Percentiles rank a stretch among this genome's conserved stretches.
These are phyloP conservation scores for Colletotrichum karsti DNA, from an alignment of 2,329 filamentous ascomycete species.

Conservation along the genomic window DNA sequence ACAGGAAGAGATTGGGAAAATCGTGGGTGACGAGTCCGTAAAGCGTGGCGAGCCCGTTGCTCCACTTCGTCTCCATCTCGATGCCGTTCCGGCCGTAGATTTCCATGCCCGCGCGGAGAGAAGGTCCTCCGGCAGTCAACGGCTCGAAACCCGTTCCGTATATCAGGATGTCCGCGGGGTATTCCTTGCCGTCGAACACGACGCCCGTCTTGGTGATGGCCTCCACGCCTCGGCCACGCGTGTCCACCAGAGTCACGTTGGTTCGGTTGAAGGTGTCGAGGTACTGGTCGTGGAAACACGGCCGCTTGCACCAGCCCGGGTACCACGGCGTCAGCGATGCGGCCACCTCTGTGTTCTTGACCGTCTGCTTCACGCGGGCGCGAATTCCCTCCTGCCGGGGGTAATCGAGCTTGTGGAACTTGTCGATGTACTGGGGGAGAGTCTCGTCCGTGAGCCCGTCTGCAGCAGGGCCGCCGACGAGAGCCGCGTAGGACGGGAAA, in stretches of 20 bases:
- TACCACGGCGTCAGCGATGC: slow-evolving; percentile 67
- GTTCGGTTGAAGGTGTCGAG: slow-evolving; percentile 65
- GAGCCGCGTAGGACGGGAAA: slow-evolving; percentile 45
- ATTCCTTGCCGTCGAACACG: slow-evolving; percentile 54
- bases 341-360: slow-evolving; percentile 60
- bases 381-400: slow-evolving; percentile 53
- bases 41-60: neutral
- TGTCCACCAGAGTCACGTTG: slow-evolving; percentile 70
- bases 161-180: slow-evolving; percentile 51
- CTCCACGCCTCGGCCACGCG: slow-evolving; percentile 60
- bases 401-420: slow-evolving; percentile 49
- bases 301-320: slow-evolving; percentile 69
- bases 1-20: neutral
- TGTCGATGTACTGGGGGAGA: slow-evolving; percentile 40
- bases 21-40: neutral
- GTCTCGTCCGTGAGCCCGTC: slow-evolving; percentile 25
- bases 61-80: neutral
- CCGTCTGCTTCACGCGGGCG: slow-evolving; percentile 54
- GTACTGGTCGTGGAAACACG: slow-evolving; percentile 68
- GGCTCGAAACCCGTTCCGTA: slow-evolving; percentile 47
- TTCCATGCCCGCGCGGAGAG: neutral
- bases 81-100: neutral
- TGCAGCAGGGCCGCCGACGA: slow-evolving; percentile 39
- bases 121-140: neutral
- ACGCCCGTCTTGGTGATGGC: slow-evolving; percentile 54